Evolutionary conservation across 2,329 filamentous ascomycete species (phyloP).

Genomic region (Aureobasidium subglaciale): DNA sequence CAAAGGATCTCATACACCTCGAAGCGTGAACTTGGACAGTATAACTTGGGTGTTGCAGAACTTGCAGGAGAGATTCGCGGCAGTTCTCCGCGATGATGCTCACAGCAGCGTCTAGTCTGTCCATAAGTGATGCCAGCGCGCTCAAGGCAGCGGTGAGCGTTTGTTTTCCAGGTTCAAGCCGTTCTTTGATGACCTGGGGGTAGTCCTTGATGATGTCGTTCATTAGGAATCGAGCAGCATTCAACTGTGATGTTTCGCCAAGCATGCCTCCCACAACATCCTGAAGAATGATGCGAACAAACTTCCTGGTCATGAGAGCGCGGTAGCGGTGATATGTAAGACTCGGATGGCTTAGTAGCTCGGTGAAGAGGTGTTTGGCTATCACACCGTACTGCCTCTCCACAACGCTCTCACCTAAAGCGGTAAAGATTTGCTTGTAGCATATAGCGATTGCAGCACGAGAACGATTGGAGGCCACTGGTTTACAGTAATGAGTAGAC

Average conservation of each 20-base stretch:
- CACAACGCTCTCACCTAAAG: constrained; percentile 73
- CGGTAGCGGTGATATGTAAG: constrained; percentile 83
- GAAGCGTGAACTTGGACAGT: constrained; percentile 89
- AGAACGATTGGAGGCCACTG: constrained; percentile 69
- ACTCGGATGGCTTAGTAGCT: constrained; percentile 68
- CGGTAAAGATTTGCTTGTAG: constrained; percentile 73
- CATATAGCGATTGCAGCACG: constrained; percentile 80
- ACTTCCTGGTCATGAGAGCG: constrained; percentile 74
- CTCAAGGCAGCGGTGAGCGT: constrained; percentile 72
- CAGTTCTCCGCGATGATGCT: constrained; percentile 73
- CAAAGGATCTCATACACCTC: constrained; percentile 76
- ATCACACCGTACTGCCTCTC: constrained; percentile 78
- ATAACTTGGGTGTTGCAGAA: constrained; percentile 90
- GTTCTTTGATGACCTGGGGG: constrained; percentile 79
- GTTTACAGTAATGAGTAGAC: constrained; percentile 70
- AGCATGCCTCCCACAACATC: constrained; percentile 77
- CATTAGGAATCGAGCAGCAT: constrained; percentile 72
- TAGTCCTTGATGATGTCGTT: constrained; percentile 92
- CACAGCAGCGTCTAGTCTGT: constrained; percentile 73
- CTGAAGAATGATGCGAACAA: constrained; percentile 75
- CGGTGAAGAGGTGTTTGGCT: constrained; percentile 69
- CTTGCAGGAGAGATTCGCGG: constrained; percentile 79
- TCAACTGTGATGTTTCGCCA: constrained; percentile 80
- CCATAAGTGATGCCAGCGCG: constrained; percentile 70
- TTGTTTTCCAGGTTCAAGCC: constrained; percentile 82